Evolutionary conservation across 768 basidiomycete species (phyloP).

Genomic region (Pleurotus ostreatus): DNA sequence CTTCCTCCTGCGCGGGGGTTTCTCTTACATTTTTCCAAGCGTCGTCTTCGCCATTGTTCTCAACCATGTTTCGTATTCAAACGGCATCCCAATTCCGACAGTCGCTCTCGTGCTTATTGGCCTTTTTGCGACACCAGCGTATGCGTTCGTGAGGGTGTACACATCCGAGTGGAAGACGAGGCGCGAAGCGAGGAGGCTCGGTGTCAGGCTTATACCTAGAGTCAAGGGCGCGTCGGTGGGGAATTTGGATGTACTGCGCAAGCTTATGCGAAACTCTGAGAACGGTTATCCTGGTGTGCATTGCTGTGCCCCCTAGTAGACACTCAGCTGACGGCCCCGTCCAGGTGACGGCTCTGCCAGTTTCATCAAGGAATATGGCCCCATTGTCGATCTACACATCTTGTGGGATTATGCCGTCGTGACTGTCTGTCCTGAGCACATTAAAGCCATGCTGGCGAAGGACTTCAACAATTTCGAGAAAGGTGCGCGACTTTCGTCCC

Average conservation of each 20-base stretch:
- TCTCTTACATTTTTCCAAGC: not conserved
- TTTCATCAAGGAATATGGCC: conserved; percentile 30
- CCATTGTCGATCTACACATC: conserved; percentile 40
- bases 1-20: not conserved
- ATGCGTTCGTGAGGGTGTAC: not conserved
- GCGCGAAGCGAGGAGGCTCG: conserved; percentile 18
- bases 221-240: conserved; percentile 35
- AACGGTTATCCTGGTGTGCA: conserved; percentile 48
- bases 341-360: conserved; percentile 41
- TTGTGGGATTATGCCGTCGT: conserved; percentile 43
- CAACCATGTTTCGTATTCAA: not conserved
- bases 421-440: conserved; percentile 49
- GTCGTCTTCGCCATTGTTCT: not conserved
- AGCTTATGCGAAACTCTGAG: conserved; percentile 31
- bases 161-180: not conserved
- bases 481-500: conserved; percentile 19
- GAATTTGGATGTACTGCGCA: conserved; percentile 42
- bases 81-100: not conserved
- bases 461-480: conserved; percentile 46
- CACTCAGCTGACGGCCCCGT: not conserved
- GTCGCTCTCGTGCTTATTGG: not conserved
- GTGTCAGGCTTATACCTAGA: conserved; percentile 39
- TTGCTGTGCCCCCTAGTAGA: not conserved
- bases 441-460: conserved; percentile 46
- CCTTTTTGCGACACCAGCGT: not conserved